Evolutionary conservation across 2,329 filamentous ascomycete species (phyloP).

Genomic region (Tolypocladium sp.): DNA sequence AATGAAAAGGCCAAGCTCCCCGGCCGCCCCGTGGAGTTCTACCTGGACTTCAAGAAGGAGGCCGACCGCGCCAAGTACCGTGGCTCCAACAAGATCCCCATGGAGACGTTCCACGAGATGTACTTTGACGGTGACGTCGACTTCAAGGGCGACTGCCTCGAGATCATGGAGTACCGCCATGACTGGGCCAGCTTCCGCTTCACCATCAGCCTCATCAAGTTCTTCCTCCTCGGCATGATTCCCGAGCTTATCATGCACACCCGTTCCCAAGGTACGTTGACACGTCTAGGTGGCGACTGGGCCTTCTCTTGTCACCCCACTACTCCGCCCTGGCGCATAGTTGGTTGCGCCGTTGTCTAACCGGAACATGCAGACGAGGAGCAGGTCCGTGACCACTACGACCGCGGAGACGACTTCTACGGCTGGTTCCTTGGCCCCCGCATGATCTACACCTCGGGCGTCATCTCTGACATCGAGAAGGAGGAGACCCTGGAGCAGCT

Average conservation of each 20-base stretch:
- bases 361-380: slow-evolving; percentile 56
- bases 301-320: not conserved
- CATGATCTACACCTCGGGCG: slow-evolving; percentile 96
- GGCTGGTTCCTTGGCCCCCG: slow-evolving; percentile 95
- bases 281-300: not conserved
- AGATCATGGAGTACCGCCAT: slow-evolving; percentile 86
- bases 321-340: not conserved
- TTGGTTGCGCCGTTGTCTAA: not conserved
- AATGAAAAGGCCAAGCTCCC: slow-evolving; percentile 87
- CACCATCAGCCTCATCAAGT: slow-evolving; percentile 76
- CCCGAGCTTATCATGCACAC: slow-evolving; percentile 91
- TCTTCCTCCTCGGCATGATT: slow-evolving; percentile 79
- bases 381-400: slow-evolving; percentile 95
- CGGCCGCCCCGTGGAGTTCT: slow-evolving; percentile 81
- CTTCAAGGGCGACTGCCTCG: slow-evolving; percentile 87
- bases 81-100: slow-evolving; percentile 72
- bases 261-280: slow-evolving; percentile 59
- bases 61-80: slow-evolving; percentile 56
- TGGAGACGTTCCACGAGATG: slow-evolving; percentile 95
- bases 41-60: slow-evolving; percentile 72
- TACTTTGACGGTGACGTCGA: slow-evolving; percentile 94
- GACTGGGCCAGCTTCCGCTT: slow-evolving; percentile 96
- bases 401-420: slow-evolving; percentile 97
- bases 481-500: slow-evolving; percentile 92
- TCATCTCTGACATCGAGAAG: slow-evolving; percentile 78